Base-by-base conservation (phyloP, 2,329 filamentous ascomycete genomes). In the Alternaria sp. region DNA sequence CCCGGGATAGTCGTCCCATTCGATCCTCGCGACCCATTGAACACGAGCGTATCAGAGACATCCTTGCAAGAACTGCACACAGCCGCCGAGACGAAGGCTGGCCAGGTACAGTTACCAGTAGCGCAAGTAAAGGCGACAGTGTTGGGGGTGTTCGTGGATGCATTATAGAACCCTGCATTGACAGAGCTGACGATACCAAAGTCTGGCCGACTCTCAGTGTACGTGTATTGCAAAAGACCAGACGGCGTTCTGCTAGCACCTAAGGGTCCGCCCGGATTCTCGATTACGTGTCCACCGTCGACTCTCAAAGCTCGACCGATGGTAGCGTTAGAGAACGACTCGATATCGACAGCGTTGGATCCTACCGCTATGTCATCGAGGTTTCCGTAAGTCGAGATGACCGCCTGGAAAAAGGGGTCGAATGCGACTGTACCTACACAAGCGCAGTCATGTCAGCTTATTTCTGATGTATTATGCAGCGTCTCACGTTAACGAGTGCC, bases 101-200 rank as follows among this genome's bases (percentile, higher is more conserved):
- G 26, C 63, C 61, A 67, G 11, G 57, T 68, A 28, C 61, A 68
- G 21, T 68, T 66, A 1, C 61, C 66, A 4, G 61, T 65, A 4
- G 43, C 23, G 28, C 64, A 68, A 19, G 56, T 7, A 44, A 54
- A 56, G 23, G 53, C 44, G 1, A 53, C 54, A 7, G 17, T 44
- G 9, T 57, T 54, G 10, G 23, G 47, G 6, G 52, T 25, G 28
- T 11, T 21, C 26, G 17, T 9, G 15, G 57, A 58, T 4, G 36
- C 28, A 11, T 65, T 62, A 5, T 54, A 36, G 21, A 66, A 67
- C 0, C 66, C 66, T 13, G 43, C 53, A 12, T 66, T 61, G 15
- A 68, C 53, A 4, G 66, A 55, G 51, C 66, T 68, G 7, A 64
- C 40, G 1, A 64, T 53, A 1, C 66, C 61, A 26, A 68, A 64